Evolutionary conservation across 768 basidiomycete genomes (phyloP), one percentile per base, ranked within the genome.

Genomic region (Strobilomyces confusus): DNA sequence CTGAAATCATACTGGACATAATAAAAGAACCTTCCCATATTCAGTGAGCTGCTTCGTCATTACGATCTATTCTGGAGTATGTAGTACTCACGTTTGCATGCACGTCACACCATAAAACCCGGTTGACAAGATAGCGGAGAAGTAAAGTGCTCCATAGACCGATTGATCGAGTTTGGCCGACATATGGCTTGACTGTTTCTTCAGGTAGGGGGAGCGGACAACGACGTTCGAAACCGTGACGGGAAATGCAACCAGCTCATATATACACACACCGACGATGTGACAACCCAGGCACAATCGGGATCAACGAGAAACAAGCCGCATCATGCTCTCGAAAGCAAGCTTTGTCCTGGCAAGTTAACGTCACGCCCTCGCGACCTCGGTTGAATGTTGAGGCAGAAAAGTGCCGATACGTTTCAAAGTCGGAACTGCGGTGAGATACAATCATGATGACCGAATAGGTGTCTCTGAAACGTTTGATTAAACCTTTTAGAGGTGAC

Each of bases 71-170:
- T 25, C 9, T 1, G 25, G 23, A 33, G 56, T 20, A 9, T 20
- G 13, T 1, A 19, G 12, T 19, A 38, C 19, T 37, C 38, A 58
- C 57, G 56, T 42, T 57, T 58, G 57, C 50, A 58, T 52, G 26
- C 57, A 58, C 14, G 49, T 13, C 6, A 41, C 11, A 2, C 56
- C 56, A 0, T 58, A 57, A 40, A 58, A 15, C 6, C 29, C 32
- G 1, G 49, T 44, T 5, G 48, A 36, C 25, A 40, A 8, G 25
- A 57, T 2, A 6, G 13, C 25, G 15, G 45, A 14, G 34, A 51
- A 40, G 45, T 33, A 58, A 30, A 57, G 20, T 1, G 49, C 13
- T 15, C 37, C 20, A 7, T 34, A 34, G 5, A 34, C 17, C 17
- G 34, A 34, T 34, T 34, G 14, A 5, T 15, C 34, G 14, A 34